Base-by-base conservation (phyloP, 176 grass and related monocot species). In the Puya raimondii region DNA sequence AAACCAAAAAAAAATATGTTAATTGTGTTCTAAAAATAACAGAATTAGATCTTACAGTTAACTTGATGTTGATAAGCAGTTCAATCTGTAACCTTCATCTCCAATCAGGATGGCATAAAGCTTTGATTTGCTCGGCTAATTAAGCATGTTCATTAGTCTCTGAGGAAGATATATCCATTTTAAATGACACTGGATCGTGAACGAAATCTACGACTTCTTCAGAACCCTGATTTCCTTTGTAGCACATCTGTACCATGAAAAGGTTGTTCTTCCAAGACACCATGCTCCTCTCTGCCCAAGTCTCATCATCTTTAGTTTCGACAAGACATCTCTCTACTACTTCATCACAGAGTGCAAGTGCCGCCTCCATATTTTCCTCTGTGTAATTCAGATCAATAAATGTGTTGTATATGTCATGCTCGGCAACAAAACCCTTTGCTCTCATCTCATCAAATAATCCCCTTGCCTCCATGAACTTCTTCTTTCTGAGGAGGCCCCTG, bases 371-470 rank as follows among this genome's bases (percentile, higher is more conserved):
- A 79, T 96, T 81, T 27, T 76, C 76, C 58, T 89, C 84, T 27
- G 58, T 70, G 71, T 70, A 83, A 67, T 79, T 86, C 64, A 71
- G 66, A 89, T 92, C 92, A 70, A 89, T 86, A 82, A 92, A 89
- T 75, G 85, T 82, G 22, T 79, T 79, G 67, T 87, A 82, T 56
- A 96, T 78, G 73, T 92, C 83, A 63, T 64, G 69, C 49, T 92
- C 86, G 72, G 83, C 73, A 56, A 57, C 74, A 64, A 92, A 87
- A 79, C 84, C 84, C 3, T 71, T 73, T 58, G 80, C 73, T 68
- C 81, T 89, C 92, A 96, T 96, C 65, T 96, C 84, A 73, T 92
- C 59, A 87, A 92, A 89, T 27, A 96, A 85, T 50, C 68, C 73
- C 76, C 76, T 87, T 53, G 88, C 92, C 53, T 96, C 92, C 14